phyloP scores from a whole-genome alignment of 139 green algal species.

The Chlamydomonas applanata region DNA sequence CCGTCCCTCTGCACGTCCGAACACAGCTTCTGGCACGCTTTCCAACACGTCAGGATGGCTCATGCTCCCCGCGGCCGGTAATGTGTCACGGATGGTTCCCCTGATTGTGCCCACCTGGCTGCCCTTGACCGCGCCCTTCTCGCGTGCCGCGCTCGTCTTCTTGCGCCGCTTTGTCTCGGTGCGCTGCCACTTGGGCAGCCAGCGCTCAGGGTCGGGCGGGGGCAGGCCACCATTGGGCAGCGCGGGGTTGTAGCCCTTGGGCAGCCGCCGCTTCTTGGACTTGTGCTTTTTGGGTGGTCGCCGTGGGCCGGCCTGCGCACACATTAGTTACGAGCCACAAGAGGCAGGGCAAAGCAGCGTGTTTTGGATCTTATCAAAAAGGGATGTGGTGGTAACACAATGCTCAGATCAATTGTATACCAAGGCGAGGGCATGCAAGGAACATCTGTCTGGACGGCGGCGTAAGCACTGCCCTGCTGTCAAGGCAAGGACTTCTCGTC shows the following conservation, averaged over 20 bases:
- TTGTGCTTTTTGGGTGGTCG: slow-evolving; percentile 34
- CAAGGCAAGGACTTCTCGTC: no score
- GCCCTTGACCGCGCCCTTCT: slow-evolving; percentile 64
- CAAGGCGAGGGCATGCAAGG: no score
- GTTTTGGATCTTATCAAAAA: no score
- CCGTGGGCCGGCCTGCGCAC: not conserved
- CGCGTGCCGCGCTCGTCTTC: slow-evolving; percentile 5
- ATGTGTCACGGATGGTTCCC: no score
- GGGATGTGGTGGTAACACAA: not conserved
- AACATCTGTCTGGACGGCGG: no score
- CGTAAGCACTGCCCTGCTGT: no score
- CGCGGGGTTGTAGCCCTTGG: slow-evolving; percentile 85
- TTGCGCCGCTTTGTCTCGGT: slow-evolving; percentile 72
- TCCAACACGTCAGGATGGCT: no score
- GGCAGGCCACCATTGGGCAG: slow-evolving; percentile 73
- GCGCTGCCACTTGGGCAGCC: slow-evolving; percentile 93
- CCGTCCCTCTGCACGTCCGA: no score
- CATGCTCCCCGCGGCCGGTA: no score
- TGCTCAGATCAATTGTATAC: not conserved
- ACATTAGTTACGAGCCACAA: not conserved
- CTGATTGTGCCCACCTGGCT: slow-evolving; percentile 77
- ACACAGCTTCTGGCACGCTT: no score
- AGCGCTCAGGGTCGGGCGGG: slow-evolving; percentile 89
- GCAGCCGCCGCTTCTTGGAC: slow-evolving; percentile 61
- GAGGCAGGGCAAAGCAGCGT: no score